Percentiles rank a stretch among this genome's conserved stretches.
Conservation (phyloP, 345 rosid species). For the Raphanus sativus region DNA sequence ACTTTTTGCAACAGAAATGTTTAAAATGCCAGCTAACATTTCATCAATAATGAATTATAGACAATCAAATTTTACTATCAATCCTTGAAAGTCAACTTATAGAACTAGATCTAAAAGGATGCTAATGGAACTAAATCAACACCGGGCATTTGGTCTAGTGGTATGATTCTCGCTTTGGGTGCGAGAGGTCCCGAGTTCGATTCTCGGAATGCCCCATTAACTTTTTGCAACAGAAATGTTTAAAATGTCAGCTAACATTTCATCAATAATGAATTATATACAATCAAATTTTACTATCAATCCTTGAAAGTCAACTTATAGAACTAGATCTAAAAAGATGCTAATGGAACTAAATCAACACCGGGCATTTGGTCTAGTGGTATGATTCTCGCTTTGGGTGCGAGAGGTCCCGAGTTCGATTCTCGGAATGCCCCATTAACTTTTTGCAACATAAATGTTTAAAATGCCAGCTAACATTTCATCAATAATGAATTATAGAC, state of each 20-base stretch:
- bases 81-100: background rate
- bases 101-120: background rate
- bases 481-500: background rate
- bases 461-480: background rate
- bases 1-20: background rate
- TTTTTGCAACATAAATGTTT: background rate
- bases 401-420: conserved; percentile 67
- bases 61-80: background rate
- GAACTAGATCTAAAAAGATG: background rate
- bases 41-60: background rate
- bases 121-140: background rate
- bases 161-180: conserved; percentile 87
- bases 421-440: conserved; percentile 28
- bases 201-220: conserved; percentile 33
- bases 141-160: conserved; percentile 70
- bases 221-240: too few species aligned
- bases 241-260: too few species aligned
- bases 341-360: background rate
- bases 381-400: conserved; percentile 88
- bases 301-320: background rate
- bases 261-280: background rate
- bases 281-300: background rate
- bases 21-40: background rate
- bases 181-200: conserved; percentile 72
- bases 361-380: conserved; percentile 72